Percentiles rank a stretch among this genome's conserved stretches.
phyloP scores from a whole-genome alignment of 2,329 filamentous ascomycete genomes.

The Chrysoporthe deuterocubensis region DNA sequence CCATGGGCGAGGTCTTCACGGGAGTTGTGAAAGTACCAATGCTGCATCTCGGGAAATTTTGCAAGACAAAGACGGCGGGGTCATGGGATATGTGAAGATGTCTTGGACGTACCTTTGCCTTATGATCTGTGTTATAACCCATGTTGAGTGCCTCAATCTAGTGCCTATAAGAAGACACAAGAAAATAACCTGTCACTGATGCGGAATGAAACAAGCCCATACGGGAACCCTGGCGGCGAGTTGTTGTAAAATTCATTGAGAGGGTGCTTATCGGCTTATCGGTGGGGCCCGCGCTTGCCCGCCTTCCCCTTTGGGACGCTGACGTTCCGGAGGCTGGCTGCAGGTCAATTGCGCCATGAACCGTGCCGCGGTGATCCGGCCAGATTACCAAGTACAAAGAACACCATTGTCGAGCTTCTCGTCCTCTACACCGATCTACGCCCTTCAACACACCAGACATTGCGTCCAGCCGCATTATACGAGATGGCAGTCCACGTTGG shows the following conservation, averaged over 20 bases:
- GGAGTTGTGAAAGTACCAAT: neutral
- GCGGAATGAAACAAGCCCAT: neutral
- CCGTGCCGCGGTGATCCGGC: constrained; percentile 20
- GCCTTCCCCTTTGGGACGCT: constrained; percentile 5
- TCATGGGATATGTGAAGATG: neutral
- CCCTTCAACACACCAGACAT: neutral
- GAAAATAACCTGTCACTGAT: neutral
- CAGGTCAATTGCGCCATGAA: neutral
- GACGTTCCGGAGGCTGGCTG: neutral
- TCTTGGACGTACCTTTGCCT: constrained; percentile 28
- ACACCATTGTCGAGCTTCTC: neutral
- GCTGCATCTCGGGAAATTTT: neutral
- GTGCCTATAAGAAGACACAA: neutral
- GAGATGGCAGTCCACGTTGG: constrained; percentile 60
- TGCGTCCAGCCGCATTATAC: constrained; percentile 20
- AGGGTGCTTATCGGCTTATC: constrained; percentile 6
- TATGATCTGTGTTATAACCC: constrained; percentile 19
- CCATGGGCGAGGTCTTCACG: neutral
- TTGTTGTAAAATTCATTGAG: constrained; percentile 11
- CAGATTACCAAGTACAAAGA: constrained; percentile 21
- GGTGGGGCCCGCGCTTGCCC: constrained; percentile 4
- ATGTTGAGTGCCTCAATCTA: constrained; percentile 2
- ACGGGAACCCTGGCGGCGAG: neutral
- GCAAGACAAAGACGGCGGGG: neutral
- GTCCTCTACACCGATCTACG: neutral